These are phyloP conservation scores for Phytophthora melonis DNA, from an alignment of 352 stramenopile genomes.

Conservation along the genomic window DNA sequence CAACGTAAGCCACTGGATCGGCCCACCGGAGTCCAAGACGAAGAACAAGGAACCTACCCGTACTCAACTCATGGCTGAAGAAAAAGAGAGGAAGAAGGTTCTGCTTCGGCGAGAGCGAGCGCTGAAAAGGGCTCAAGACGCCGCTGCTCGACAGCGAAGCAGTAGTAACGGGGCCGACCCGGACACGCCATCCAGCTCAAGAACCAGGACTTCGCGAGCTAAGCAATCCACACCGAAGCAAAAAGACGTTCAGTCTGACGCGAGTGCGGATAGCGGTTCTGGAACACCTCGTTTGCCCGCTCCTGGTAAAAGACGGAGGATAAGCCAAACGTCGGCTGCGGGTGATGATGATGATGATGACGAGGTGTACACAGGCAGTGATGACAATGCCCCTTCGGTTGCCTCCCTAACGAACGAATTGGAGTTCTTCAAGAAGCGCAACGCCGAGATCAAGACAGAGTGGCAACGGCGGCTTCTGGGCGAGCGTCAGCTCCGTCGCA, in stretches of 20 bases:
- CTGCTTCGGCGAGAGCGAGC: conserved; percentile 27
- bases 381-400: conserved; percentile 34
- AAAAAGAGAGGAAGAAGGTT: conserved; percentile 27
- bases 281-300: conserved; percentile 10
- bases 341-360: conserved; percentile 34
- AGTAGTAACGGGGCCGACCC: conserved; percentile 6
- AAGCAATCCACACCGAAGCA: conserved; percentile 14
- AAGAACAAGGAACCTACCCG: conserved; percentile 22
- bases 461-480: conserved; percentile 81
- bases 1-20: conserved; percentile 74
- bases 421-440: conserved; percentile 81
- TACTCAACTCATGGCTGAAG: conserved; percentile 20
- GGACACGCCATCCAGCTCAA: conserved; percentile 20
- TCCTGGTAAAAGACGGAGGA: conserved; percentile 18
- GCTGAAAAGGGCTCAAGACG: conserved; percentile 19
- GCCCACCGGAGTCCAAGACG: conserved; percentile 47
- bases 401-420: conserved; percentile 60
- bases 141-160: conserved; percentile 11
- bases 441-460: conserved; percentile 83
- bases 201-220: conserved; percentile 14
- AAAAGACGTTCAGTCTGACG: conserved; percentile 13
- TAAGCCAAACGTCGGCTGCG: conserved; percentile 22
- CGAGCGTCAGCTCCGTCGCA: conserved; percentile 79
- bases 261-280: conserved; percentile 6
- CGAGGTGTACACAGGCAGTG: conserved; percentile 40